Conservation (phyloP, 2,329 filamentous ascomycete genomes). For the Xylaria sp. region DNA sequence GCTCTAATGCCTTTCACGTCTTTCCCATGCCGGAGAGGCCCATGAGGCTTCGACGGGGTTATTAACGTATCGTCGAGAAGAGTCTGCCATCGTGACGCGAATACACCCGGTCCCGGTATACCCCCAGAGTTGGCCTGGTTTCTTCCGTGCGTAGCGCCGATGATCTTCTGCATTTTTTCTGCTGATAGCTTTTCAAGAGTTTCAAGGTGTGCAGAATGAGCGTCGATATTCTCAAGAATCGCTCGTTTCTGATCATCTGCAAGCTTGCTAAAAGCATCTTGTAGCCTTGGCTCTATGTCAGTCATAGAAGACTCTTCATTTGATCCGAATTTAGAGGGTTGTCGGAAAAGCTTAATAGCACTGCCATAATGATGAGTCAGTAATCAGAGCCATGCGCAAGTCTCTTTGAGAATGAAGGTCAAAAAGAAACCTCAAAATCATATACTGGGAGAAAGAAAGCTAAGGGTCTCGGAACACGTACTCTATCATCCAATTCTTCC, state of each 20-base stretch:
- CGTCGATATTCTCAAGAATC: slow-evolving; percentile 60
- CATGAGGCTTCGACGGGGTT: slow-evolving; percentile 61
- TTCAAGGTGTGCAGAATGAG: slow-evolving; percentile 65
- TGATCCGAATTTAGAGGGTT: slow-evolving; percentile 13
- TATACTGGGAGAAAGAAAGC: no score
- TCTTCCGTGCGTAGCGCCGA: slow-evolving; percentile 46
- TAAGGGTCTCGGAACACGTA: slow-evolving; percentile 8
- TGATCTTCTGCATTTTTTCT: slow-evolving; percentile 61
- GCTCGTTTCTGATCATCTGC: slow-evolving; percentile 50
- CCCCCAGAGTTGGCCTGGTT: slow-evolving; percentile 25
- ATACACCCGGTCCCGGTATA: slow-evolving; percentile 71
- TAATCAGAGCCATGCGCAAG: neutral
- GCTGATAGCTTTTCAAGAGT: slow-evolving; percentile 60
- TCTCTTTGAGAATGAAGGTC: no score
- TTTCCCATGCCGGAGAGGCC: slow-evolving; percentile 58
- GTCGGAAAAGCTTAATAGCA: slow-evolving; percentile 61
- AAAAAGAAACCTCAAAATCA: no score
- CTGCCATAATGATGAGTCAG: slow-evolving; percentile 11
- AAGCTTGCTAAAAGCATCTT: slow-evolving; percentile 53
- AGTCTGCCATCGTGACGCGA: slow-evolving; percentile 73
- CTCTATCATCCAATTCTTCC: slow-evolving; percentile 65
- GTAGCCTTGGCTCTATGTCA: slow-evolving; percentile 48
- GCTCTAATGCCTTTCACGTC: slow-evolving; percentile 54
- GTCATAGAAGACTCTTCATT: slow-evolving; percentile 14
- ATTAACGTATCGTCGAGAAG: slow-evolving; percentile 73